Percentiles rank a stretch among this genome's conserved stretches.
phyloP scores from a whole-genome alignment of 768 basidiomycete species.

The Leccinellum albellum region DNA sequence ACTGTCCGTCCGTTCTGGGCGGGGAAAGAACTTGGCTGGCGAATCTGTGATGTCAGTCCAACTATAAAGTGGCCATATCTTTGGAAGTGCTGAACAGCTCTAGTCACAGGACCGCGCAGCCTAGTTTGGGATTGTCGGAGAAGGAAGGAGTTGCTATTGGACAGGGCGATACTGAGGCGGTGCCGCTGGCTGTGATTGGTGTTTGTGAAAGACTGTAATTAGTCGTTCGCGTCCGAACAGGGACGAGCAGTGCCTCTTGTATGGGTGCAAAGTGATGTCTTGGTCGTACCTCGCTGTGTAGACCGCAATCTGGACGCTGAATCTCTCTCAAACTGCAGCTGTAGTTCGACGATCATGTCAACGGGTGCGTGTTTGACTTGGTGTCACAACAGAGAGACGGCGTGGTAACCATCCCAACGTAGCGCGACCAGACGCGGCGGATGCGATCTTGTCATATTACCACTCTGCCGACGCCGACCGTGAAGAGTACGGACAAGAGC shows the following conservation, averaged over 20 bases:
- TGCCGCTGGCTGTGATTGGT: conserved; percentile 20
- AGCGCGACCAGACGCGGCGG: conserved; percentile 36
- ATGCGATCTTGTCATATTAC: conserved; percentile 51
- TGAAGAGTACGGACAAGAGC: conserved; percentile 27
- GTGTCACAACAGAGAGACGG: not conserved
- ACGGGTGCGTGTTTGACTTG: conserved; percentile 14
- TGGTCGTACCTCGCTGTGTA: conserved; percentile 9
- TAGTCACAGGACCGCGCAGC: conserved; percentile 2
- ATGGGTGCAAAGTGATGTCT: conserved; percentile 1
- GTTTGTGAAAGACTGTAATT: conserved; percentile 3
- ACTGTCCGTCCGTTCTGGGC: conserved; percentile 84
- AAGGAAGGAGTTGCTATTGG: not conserved
- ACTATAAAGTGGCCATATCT: not conserved
- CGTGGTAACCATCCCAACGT: conserved; percentile 1
- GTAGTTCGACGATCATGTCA: not conserved
- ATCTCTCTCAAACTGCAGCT: not conserved
- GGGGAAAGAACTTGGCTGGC: conserved; percentile 78
- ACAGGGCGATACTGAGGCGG: conserved; percentile 22
- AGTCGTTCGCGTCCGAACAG: conserved; percentile 1
- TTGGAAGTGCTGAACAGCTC: not conserved
- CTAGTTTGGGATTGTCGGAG: not conserved
- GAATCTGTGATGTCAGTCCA: conserved; percentile 34
- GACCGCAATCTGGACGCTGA: not conserved
- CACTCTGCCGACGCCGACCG: conserved; percentile 41
- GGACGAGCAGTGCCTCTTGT: conserved; percentile 6